phyloP scores from a whole-genome alignment of 1,284 basidiomycete genomes.

The Marasmius fiardii region DNA sequence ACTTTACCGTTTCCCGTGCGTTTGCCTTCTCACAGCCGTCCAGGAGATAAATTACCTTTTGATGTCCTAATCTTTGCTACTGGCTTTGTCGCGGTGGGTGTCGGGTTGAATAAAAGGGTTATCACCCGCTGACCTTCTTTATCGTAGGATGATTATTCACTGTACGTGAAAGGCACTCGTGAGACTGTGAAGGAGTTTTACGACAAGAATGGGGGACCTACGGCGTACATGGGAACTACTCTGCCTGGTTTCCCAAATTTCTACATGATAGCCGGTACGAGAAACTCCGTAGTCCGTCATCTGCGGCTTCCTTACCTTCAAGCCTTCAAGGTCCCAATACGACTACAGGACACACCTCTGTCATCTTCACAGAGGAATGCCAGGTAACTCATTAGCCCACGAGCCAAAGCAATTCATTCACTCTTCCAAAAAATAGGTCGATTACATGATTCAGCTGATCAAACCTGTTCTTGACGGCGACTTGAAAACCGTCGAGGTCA shows the following conservation, averaged over 20 bases:
- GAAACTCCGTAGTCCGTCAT: neutral
- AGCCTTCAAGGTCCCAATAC: slow-evolving; percentile 42
- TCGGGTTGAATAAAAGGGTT: neutral
- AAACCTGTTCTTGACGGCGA: slow-evolving; percentile 32
- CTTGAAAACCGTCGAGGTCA: slow-evolving; percentile 30
- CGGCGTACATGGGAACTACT: slow-evolving; percentile 37
- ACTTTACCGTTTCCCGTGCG: neutral
- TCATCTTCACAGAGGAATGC: slow-evolving; percentile 39
- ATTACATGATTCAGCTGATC: slow-evolving; percentile 30
- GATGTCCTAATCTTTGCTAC: slow-evolving; percentile 38
- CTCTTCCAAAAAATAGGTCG: slow-evolving; percentile 10
- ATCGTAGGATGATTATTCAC: slow-evolving; percentile 29
- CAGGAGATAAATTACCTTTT: slow-evolving; percentile 31
- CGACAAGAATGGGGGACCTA: slow-evolving; percentile 31
- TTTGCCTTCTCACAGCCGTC: neutral
- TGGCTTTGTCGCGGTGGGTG: slow-evolving; percentile 32
- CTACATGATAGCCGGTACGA: slow-evolving; percentile 33
- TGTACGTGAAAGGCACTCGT: slow-evolving; percentile 26
- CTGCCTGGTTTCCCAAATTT: slow-evolving; percentile 42
- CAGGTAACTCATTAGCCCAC: slow-evolving; percentile 26
- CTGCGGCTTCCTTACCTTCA: neutral
- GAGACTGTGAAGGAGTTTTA: slow-evolving; percentile 36
- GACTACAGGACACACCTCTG: slow-evolving; percentile 42
- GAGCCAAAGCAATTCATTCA: neutral
- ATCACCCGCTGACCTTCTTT: neutral